Evolutionary conservation across 306 rosid species (phyloP).

Genomic region (Mimosa pudica): DNA sequence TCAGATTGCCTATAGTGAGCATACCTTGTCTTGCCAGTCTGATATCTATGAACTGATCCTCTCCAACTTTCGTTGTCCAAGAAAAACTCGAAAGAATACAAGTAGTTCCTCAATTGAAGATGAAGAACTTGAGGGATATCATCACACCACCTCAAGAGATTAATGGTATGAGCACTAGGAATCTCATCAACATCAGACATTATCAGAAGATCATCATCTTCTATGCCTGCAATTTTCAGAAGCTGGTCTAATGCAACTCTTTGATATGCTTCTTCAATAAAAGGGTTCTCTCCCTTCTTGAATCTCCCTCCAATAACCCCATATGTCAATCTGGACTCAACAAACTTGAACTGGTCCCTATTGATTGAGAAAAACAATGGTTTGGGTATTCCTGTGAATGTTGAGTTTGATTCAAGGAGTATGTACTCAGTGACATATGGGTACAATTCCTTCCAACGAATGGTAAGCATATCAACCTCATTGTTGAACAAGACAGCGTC

Average conservation of each 20-base stretch:
- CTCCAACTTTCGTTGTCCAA: slow-evolving; percentile 83
- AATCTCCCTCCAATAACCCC: slow-evolving; percentile 74
- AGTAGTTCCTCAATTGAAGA: slow-evolving; percentile 74
- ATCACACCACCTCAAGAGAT: slow-evolving; percentile 93
- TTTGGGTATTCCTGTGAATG: slow-evolving; percentile 70
- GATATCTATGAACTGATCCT: slow-evolving; percentile 74
- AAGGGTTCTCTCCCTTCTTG: slow-evolving; percentile 76
- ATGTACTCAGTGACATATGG: slow-evolving; percentile 77
- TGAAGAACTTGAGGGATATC: slow-evolving; percentile 69
- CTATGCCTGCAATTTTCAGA: slow-evolving; percentile 72
- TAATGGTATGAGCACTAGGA: slow-evolving; percentile 86
- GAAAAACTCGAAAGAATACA: slow-evolving; percentile 78
- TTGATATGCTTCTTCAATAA: slow-evolving; percentile 88
- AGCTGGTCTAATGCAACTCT: slow-evolving; percentile 83
- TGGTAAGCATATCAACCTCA: slow-evolving; percentile 78
- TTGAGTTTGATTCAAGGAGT: slow-evolving; percentile 87
- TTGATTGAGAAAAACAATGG: slow-evolving; percentile 62
- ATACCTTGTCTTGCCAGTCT: slow-evolving; percentile 64
- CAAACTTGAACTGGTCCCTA: slow-evolving; percentile 61
- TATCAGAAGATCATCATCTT: slow-evolving; percentile 87
- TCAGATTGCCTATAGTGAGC: slow-evolving; percentile 78
- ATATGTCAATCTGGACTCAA: slow-evolving; percentile 69
- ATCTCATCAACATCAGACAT: slow-evolving; percentile 97
- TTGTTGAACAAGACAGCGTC: slow-evolving; percentile 89
- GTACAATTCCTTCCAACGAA: slow-evolving; percentile 83